Base-by-base conservation (phyloP, 495 filamentous ascomycete genomes). In the Xylaria telfairii region DNA sequence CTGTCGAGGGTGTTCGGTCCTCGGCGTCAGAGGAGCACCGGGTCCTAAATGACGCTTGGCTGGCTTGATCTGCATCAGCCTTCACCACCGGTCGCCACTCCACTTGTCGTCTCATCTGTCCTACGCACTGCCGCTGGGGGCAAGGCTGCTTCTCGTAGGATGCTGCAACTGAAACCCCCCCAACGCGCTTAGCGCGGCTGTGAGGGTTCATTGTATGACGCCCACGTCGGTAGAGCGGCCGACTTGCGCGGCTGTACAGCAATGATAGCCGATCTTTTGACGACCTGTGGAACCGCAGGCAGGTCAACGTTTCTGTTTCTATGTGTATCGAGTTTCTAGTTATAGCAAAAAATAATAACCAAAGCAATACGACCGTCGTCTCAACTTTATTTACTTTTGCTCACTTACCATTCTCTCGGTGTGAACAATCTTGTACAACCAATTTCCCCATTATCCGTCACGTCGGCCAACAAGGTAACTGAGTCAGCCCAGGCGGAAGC, bases 111-210 rank as follows among this genome's bases (percentile, higher is more conserved):
- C 61, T 59, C 68, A 71, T 24, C 60, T 41, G 59, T 65, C 68
- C 61, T 71, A 63, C 44, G 39, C 47, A 44, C 60, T 34, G 68
- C 68, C 37, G 60, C 60, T 64, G 68, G 68, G 68, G 59, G 39
- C 49, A 32, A 70, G 60, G 61, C 61, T 53, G 46, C 47, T 24
- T 67, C 17, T 62, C 21, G 68, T 19, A 44, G 62, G 46, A 68
- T 42, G 26, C 57, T 73, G 59, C 70, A 67, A 72, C 56, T 51
- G 61, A 68, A 53, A 49, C 24, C 47, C 37, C 67, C 63, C 70
- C 53, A 66, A 44, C 70, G 71, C 70, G 70, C 70, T 72, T 71
- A 72, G 57, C 70, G 70, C 73, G 72, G 71, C 65, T 69, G 65
- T 70, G 72, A 69, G 15, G 21, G 61, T 51, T 37, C 70, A 28